These are phyloP conservation scores for Penicillium vulpinum DNA, from an alignment of 2,329 filamentous ascomycete species.

Conservation along the genomic window DNA sequence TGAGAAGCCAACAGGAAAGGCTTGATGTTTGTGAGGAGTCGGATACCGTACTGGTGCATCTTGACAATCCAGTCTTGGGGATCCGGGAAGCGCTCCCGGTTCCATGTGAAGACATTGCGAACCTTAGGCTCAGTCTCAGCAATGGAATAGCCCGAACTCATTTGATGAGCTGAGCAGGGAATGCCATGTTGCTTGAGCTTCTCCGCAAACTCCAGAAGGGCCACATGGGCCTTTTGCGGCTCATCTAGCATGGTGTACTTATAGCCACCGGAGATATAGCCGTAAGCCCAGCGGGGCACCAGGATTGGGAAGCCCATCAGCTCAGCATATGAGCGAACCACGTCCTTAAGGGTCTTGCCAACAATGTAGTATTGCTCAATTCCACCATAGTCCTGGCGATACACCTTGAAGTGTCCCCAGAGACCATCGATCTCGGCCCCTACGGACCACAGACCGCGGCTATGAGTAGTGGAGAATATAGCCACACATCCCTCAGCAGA, in stretches of 20 bases:
- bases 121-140: conserved; percentile 67
- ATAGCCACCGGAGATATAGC: conserved; percentile 69
- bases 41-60: conserved; percentile 64
- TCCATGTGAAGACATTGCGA: conserved; percentile 72
- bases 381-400: conserved; percentile 70
- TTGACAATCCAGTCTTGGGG: conserved; percentile 63
- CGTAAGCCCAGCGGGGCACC: conserved; percentile 70
- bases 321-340: conserved; percentile 66
- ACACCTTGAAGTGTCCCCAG: conserved; percentile 74
- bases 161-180: conserved; percentile 69
- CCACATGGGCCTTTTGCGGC: conserved; percentile 54
- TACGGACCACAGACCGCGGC: conserved; percentile 64
- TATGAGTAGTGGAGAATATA: conserved; percentile 67
- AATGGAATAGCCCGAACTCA: conserved; percentile 72
- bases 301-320: conserved; percentile 67
- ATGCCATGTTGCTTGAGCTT: conserved; percentile 66
- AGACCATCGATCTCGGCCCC: conserved; percentile 74
- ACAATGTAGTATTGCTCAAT: conserved; percentile 70
- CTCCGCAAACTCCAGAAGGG: conserved; percentile 60
- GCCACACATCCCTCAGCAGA: conserved; percentile 64
- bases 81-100: conserved; percentile 67
- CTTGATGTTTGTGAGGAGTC: conserved; percentile 71
- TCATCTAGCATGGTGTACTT: conserved; percentile 61
- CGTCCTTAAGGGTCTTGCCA: conserved; percentile 64
- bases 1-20: conserved; percentile 69